These are phyloP conservation scores for Scolecobasidium constrictum DNA, from an alignment of 2,329 filamentous ascomycete genomes.

Conservation along the genomic window DNA sequence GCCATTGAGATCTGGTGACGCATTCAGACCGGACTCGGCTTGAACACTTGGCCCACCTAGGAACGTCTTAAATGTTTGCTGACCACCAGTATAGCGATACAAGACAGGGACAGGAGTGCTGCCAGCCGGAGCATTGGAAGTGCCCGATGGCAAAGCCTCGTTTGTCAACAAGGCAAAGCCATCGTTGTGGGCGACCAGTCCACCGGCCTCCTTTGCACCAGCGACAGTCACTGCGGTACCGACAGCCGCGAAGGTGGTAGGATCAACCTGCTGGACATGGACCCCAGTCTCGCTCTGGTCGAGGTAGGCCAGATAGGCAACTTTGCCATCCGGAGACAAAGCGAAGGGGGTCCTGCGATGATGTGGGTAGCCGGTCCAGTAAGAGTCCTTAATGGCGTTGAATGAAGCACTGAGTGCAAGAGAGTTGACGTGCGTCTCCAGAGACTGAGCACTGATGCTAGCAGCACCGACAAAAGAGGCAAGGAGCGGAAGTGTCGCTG, in stretches of 20 bases:
- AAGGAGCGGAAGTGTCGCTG: too few species aligned
- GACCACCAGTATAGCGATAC: conserved; percentile 47
- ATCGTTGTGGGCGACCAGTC: conserved; percentile 50
- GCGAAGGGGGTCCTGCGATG: conserved; percentile 53
- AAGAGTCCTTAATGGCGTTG: conserved; percentile 47
- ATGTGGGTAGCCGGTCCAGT: conserved; percentile 51
- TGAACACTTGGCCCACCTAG: conserved; percentile 47
- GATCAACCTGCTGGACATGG: conserved; percentile 46
- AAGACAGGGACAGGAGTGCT: conserved; percentile 44
- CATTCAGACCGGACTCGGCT: conserved; percentile 32
- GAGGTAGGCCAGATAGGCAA: conserved; percentile 50
- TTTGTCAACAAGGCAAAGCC: conserved; percentile 53
- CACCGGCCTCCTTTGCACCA: conserved; percentile 48
- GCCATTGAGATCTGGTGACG: conserved; percentile 50
- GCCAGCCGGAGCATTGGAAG: conserved; percentile 36
- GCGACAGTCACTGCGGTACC: conserved; percentile 41
- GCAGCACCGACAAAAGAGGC: too few species aligned
- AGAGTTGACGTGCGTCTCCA: too few species aligned
- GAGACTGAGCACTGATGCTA: too few species aligned
- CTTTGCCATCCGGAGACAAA: conserved; percentile 46
- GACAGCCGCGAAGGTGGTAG: conserved; percentile 42
- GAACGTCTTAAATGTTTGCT: conserved; percentile 47
- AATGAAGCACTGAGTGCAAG: conserved; percentile 41
- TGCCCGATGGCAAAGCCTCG: conserved; percentile 41
- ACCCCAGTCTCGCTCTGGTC: conserved; percentile 45